Percentiles rank a stretch among this genome's conserved stretches.
phyloP scores from a whole-genome alignment of 345 rosid species.

The Rhizophora apiculata region DNA sequence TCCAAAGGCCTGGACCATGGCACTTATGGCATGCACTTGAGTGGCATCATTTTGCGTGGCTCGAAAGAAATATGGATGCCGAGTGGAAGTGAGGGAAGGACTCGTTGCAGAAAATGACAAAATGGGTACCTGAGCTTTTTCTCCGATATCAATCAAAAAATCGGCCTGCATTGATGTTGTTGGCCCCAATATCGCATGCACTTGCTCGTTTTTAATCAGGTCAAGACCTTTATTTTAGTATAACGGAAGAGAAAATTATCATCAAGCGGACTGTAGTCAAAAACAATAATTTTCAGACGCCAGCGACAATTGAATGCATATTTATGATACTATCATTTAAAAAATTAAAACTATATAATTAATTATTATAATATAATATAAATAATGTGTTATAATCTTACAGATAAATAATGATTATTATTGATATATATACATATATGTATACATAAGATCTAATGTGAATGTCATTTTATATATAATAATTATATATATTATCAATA shows the following conservation, averaged over 20 bases:
- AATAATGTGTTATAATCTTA: too few relatives aligned
- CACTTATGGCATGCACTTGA: constrained; percentile 44
- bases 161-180: constrained; percentile 34
- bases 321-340: too few relatives aligned
- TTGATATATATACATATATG: too few relatives aligned
- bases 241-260: neutral
- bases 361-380: too few relatives aligned
- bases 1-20: constrained; percentile 28
- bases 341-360: too few relatives aligned
- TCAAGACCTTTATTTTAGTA: constrained; percentile 4
- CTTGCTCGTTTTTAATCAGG: constrained; percentile 38
- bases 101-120: constrained; percentile 42
- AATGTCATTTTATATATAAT: too few relatives aligned
- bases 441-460: too few relatives aligned
- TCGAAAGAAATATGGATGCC: constrained; percentile 34
- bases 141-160: constrained; percentile 30
- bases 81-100: constrained; percentile 14
- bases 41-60: constrained; percentile 34
- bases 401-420: too few relatives aligned
- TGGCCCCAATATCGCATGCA: constrained; percentile 52
- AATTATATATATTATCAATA: too few relatives aligned
- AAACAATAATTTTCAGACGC: too few relatives aligned
- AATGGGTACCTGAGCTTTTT: constrained; percentile 43
- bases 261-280: neutral
- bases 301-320: too few relatives aligned